Evolutionary conservation across 1,139 yeast genomes (phyloP).

Genomic region (Geotrichum carabidarum): DNA sequence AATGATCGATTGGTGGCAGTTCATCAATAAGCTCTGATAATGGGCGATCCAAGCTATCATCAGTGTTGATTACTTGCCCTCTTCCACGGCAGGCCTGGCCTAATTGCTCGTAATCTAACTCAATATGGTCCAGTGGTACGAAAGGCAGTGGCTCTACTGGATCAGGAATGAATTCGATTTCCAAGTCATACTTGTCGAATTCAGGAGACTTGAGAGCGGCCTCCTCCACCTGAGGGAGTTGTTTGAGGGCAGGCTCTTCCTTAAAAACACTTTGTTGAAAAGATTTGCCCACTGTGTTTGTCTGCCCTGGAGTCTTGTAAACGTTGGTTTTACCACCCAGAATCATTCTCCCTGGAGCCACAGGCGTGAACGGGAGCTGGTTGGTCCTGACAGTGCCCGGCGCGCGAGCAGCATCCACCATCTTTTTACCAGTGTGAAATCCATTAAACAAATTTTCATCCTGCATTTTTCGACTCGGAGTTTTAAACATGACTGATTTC

Average conservation of each 20-base stretch:
- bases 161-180: conserved; percentile 25
- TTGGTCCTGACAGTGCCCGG: not conserved
- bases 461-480: conserved; percentile 11
- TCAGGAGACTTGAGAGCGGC: not conserved
- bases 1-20: conserved; percentile 11
- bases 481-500: conserved; percentile 10
- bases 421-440: conserved; percentile 7
- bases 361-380: conserved; percentile 13
- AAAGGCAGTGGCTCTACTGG: conserved; percentile 23
- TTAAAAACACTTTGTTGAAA: conserved; percentile 2
- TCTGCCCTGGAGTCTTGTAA: conserved; percentile 12
- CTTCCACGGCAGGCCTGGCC: conserved; percentile 17
- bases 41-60: conserved; percentile 18
- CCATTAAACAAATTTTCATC: conserved; percentile 10
- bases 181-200: conserved; percentile 22
- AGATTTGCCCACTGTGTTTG: conserved; percentile 10
- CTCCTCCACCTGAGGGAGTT: not conserved
- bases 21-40: conserved; percentile 13
- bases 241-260: not conserved
- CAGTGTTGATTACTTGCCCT: conserved; percentile 11
- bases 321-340: conserved; percentile 18
- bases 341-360: conserved; percentile 10
- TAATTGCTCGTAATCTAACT: conserved; percentile 25
- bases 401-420: not conserved
- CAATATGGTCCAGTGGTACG: conserved; percentile 27